Conservation (phyloP, 1,139 yeast species). For the Blastobotrys capitulatus region DNA sequence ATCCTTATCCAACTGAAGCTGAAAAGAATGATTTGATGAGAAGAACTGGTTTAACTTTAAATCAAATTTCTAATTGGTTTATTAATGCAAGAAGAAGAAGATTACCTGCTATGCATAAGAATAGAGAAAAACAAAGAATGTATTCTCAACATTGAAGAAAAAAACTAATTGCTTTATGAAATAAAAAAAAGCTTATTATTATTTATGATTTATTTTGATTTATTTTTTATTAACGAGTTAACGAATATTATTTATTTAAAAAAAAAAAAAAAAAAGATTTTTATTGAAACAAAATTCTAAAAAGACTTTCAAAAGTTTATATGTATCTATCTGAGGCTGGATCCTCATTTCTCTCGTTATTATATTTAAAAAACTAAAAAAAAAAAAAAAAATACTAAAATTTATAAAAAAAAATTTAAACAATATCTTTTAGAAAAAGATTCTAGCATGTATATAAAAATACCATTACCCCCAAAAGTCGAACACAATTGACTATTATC, state of each 20-base stretch:
- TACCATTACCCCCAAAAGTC: no score
- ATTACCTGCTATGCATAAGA: constrained; percentile 37
- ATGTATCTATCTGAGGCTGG: not conserved
- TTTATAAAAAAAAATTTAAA: no score
- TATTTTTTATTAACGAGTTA: not conserved
- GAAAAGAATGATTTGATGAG: constrained; percentile 77
- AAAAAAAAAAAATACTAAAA: not conserved
- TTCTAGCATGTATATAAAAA: no score
- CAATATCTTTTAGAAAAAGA: no score
- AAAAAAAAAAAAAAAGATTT: not conserved
- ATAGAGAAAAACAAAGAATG: constrained; percentile 9
- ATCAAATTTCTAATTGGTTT: constrained; percentile 94
- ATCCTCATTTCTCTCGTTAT: not conserved
- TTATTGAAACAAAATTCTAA: not conserved
- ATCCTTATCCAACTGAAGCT: constrained; percentile 90
- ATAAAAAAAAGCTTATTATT: not conserved
- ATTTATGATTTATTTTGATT: not conserved
- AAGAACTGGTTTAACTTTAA: constrained; percentile 82
- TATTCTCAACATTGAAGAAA: not conserved
- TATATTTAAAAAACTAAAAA: not conserved
- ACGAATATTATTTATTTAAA: not conserved
- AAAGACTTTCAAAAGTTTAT: not conserved
- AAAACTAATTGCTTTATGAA: not conserved
- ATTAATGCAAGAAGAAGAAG: constrained; percentile 91
- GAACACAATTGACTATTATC: no score